phyloP scores from a whole-genome alignment of 108 stramenopile genomes.

The Discostella stelligeroides region DNA sequence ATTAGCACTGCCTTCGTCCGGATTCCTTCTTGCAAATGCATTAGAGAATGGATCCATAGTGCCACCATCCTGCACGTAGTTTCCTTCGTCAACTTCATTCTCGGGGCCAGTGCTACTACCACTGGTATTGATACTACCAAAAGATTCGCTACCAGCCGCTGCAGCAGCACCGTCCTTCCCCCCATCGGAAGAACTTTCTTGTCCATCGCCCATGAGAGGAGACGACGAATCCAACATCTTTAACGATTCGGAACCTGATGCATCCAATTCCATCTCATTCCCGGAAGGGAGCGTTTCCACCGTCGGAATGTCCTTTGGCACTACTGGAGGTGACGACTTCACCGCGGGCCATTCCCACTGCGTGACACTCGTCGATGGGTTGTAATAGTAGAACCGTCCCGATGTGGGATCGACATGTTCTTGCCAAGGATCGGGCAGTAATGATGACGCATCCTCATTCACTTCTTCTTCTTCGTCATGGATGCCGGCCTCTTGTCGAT shows the following conservation, averaged over 20 bases:
- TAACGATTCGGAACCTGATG: too few relatives aligned
- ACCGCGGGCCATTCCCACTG: slow-evolving; percentile 80
- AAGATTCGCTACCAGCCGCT: neutral
- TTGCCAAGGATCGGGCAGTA: slow-evolving; percentile 64
- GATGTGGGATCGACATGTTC: slow-evolving; percentile 78
- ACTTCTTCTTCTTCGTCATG: slow-evolving; percentile 29
- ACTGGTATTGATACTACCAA: neutral
- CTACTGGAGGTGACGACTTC: too few relatives aligned
- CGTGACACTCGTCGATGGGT: slow-evolving; percentile 72
- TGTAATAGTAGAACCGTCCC: slow-evolving; percentile 79
- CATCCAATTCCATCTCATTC: neutral
- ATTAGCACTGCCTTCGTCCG: too few relatives aligned
- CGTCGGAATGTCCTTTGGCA: neutral
- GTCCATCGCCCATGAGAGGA: neutral
- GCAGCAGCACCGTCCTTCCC: neutral
- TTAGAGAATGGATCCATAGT: slow-evolving; percentile 42
- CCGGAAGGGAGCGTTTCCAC: too few relatives aligned
- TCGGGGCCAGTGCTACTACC: too few relatives aligned
- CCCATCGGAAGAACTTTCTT: neutral
- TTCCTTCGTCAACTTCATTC: too few relatives aligned
- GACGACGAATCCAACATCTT: neutral
- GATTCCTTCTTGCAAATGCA: slow-evolving; percentile 43
- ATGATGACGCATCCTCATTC: too few relatives aligned
- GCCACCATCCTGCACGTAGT: neutral
- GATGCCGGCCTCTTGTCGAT: too few relatives aligned